Evolutionary conservation across 176 grass and related monocot species (phyloP), one percentile per base, ranked within the genome.

Genomic region (Raddia guianensis): DNA sequence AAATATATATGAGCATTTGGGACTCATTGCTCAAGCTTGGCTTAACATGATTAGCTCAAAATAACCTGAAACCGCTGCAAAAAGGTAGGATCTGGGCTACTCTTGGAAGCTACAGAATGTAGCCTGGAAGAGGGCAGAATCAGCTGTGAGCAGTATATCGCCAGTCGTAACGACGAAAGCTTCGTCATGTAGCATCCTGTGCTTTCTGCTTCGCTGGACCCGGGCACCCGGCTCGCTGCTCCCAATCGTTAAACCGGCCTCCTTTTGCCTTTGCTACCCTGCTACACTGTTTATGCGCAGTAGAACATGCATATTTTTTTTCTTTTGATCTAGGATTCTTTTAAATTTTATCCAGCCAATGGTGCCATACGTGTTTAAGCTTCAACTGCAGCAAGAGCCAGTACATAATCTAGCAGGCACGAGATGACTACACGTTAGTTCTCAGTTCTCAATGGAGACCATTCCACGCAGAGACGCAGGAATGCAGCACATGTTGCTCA

Each of bases 201-300:
- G 51, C 50, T 50, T 12, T 1, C 33, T 73, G 75, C 68, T 21
- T 43, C 74, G 40, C 3, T 48, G 67, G 60, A 13, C 63, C 70
- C 32, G 12, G 33, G 67, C 51, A 13, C 63, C 70, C 32, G 12
- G 33, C 49, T 80, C 65, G 37, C 37, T 40, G 37, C 37, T 6
- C 40, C 48, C 68, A 74, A 84, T 84, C 87, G 81, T 84, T 75
- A 75, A 80, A 80, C 87, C 76, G 55, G 76, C 18, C 76, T 74
- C 76, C 49, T 89, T 89, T 89, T 80, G 87, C 63, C 16, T 75
- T 66, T 43, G 82, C 47, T 75, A n/a, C 16, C 70, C 54, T 46
- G 63, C 78, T 70, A 64, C 76, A 63, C 12, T 80, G 61, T 1
- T 72, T 18, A n/a, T 63, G 72, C 71, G 49, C 7, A 79, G 11